Evolutionary conservation across 2,329 filamentous ascomycete species (phyloP).

Genomic region (Coleophoma cylindrospora): DNA sequence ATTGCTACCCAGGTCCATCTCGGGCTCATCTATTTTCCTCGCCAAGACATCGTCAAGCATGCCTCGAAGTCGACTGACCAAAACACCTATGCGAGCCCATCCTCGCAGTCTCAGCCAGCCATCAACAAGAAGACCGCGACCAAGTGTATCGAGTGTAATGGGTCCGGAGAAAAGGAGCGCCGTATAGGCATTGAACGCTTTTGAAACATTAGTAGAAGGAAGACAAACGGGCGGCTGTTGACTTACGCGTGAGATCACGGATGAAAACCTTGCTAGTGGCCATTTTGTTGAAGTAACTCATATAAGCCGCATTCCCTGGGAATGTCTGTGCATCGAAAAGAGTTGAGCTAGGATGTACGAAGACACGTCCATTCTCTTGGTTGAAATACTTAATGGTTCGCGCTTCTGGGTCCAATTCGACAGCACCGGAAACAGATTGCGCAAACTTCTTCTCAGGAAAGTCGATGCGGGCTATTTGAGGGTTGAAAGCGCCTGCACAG

Average conservation of each 20-base stretch:
- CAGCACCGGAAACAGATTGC: slow-evolving; percentile 77
- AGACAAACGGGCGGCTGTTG: neutral
- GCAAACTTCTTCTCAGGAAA: slow-evolving; percentile 96
- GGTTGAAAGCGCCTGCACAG: slow-evolving; percentile 49
- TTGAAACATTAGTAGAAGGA: neutral
- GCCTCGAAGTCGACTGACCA: slow-evolving; percentile 75
- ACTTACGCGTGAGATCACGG: slow-evolving; percentile 80
- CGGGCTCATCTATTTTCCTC: slow-evolving; percentile 72
- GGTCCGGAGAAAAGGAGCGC: slow-evolving; percentile 83
- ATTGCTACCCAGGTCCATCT: slow-evolving; percentile 48
- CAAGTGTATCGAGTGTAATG: slow-evolving; percentile 81
- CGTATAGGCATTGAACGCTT: slow-evolving; percentile 83
- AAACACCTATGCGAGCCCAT: slow-evolving; percentile 90
- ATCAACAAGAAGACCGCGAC: slow-evolving; percentile 83
- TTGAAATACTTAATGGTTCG: slow-evolving; percentile 90
- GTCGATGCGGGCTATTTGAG: slow-evolving; percentile 86
- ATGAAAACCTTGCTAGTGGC: slow-evolving; percentile 90
- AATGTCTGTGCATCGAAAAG: slow-evolving; percentile 81
- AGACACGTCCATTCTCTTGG: slow-evolving; percentile 79
- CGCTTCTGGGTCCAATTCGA: slow-evolving; percentile 90
- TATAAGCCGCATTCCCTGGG: slow-evolving; percentile 67
- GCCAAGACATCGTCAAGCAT: slow-evolving; percentile 86
- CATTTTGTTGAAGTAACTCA: slow-evolving; percentile 91
- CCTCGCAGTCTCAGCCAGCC: slow-evolving; percentile 83
- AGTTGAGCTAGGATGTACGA: slow-evolving; percentile 85